Percentiles rank a stretch among this genome's conserved stretches.
phyloP scores from a whole-genome alignment of 2,329 filamentous ascomycete species.

The Tolypocladium ovalisporum region DNA sequence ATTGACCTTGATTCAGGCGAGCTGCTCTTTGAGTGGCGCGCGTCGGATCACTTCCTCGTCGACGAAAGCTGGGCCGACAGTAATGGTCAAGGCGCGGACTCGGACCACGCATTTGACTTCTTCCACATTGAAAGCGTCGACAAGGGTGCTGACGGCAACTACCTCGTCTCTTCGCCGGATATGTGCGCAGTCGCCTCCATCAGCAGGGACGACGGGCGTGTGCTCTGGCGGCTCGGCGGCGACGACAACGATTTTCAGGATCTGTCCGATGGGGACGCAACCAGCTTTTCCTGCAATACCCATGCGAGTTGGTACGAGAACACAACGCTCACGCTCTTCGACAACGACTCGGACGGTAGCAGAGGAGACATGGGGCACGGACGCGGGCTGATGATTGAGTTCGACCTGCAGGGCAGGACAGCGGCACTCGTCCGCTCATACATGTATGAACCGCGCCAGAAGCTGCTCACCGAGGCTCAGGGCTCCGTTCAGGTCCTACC shows the following conservation, averaged over 20 bases:
- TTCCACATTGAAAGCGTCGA: slow-evolving; percentile 48
- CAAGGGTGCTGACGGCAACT: slow-evolving; percentile 38
- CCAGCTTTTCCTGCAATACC: slow-evolving; percentile 38
- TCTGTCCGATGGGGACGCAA: slow-evolving; percentile 17
- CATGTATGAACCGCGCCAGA: slow-evolving; percentile 19
- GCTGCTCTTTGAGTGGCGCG: slow-evolving; percentile 36
- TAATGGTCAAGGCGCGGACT: slow-evolving; percentile 12
- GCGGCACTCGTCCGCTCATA: slow-evolving; percentile 23
- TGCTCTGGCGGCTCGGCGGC: slow-evolving; percentile 44
- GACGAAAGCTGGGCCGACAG: slow-evolving; percentile 6
- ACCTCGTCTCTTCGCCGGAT: slow-evolving; percentile 42
- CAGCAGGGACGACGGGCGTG: slow-evolving; percentile 30
- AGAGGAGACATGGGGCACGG: background rate
- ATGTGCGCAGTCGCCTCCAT: slow-evolving; percentile 35
- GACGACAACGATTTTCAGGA: slow-evolving; percentile 26
- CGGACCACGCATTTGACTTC: slow-evolving; percentile 34
- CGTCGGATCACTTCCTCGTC: slow-evolving; percentile 17
- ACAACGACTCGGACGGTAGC: slow-evolving; percentile 16
- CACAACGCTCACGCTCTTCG: slow-evolving; percentile 32
- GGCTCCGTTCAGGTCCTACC: slow-evolving; percentile 39
- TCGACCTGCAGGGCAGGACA: slow-evolving; percentile 11
- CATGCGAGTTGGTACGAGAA: slow-evolving; percentile 41
- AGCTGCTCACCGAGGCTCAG: slow-evolving; percentile 24
- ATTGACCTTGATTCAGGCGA: slow-evolving; percentile 37
- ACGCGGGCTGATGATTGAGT: slow-evolving; percentile 13